Conservation (phyloP, 2,329 filamentous ascomycete species). For the Nigrograna mackinnonii region DNA sequence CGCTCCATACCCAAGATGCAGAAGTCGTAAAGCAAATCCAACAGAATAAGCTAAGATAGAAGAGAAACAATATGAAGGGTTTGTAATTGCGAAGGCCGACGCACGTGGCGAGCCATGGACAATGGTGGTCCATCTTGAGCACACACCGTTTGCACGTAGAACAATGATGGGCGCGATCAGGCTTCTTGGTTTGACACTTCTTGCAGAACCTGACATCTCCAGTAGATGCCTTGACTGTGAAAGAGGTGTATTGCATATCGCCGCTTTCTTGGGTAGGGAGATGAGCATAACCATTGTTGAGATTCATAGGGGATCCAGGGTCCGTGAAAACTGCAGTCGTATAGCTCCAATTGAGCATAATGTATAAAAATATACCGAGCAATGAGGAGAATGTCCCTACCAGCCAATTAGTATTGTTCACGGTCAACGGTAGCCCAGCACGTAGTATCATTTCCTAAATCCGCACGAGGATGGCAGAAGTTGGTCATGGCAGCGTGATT, state of each 20-base stretch:
- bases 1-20: constrained; percentile 80
- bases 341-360: constrained; percentile 85
- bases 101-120: constrained; percentile 95
- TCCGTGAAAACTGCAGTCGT: constrained; percentile 91
- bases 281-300: constrained; percentile 69
- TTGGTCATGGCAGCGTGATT: neutral
- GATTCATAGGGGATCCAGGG: constrained; percentile 69
- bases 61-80: constrained; percentile 86
- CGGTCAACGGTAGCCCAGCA: too few species aligned
- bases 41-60: constrained; percentile 87
- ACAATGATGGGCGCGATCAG: constrained; percentile 95
- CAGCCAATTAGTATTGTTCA: too few species aligned
- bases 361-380: constrained; percentile 72
- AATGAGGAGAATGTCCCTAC: constrained; percentile 57
- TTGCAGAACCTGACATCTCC: constrained; percentile 92
- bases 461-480: neutral
- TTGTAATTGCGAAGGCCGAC: constrained; percentile 96
- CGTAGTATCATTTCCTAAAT: too few species aligned
- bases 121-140: constrained; percentile 99
- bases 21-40: constrained; percentile 79
- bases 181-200: constrained; percentile 93
- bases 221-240: constrained; percentile 85
- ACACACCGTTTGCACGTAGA: constrained; percentile 93
- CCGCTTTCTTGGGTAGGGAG: constrained; percentile 72
- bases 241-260: constrained; percentile 64